Evolutionary conservation across 169 alveolate genomes (phyloP), one percentile per base, ranked within the genome.

Genomic region (Plasmodium reichenowi): DNA sequence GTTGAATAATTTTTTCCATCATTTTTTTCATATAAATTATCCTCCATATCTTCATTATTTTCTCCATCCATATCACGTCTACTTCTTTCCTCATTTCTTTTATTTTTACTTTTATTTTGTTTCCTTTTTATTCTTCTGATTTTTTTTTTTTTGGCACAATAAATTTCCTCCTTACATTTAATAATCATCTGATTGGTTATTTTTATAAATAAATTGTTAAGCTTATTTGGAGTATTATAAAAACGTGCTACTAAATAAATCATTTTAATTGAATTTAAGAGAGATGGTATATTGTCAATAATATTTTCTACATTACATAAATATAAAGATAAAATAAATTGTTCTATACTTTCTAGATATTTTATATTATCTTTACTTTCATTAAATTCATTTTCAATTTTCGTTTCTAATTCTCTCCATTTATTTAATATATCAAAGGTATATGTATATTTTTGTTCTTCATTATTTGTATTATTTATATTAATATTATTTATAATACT

Each of bases 301-400:
- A 98, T 97, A 67, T 96, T 92, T 72, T 96, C 96, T 3, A 99
- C 99, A 67, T 98, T 97, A 74, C 99, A 98, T 26, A 96, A 96
- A 91, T 98, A 98, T 29, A 97, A 95, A 43, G 99, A 99, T 72
- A 97, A 98, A 52, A 98, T 95, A 93, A 97, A 98, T 64, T 96
- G 97, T 91, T 97, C 99, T 24, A 98, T 93, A 68, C 99, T 97
- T 22, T 98, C 95, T 56, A 98, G 94, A 83, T 98, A 98, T 93
- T 98, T 98, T 26, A 97, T 99, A 89, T 98, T 97, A 92, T 98
- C 99, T 94, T 97, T 97, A 17, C 99, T 99, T 93, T 98, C 99
- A 78, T 97, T 97, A 70, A 97, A 96, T 50, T 98, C 98, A 85
- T 98, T 98, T 62, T 98, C 98, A 93, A 96, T 96, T 74, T 94